Conservation (phyloP, 2,329 filamentous ascomycete species). For the Curvularia verruculosa region DNA sequence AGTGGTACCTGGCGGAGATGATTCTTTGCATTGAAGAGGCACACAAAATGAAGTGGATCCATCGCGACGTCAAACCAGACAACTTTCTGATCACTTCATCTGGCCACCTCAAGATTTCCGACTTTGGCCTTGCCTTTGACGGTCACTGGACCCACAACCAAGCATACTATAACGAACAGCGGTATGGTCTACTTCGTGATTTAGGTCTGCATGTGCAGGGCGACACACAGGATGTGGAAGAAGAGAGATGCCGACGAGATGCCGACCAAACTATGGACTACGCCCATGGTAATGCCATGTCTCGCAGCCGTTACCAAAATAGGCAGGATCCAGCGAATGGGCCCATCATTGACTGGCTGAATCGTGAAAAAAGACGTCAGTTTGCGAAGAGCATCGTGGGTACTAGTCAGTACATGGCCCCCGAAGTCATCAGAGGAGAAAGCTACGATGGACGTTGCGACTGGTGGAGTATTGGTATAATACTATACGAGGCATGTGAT, state of each 20-base stretch:
- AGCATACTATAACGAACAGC: slow-evolving; percentile 81
- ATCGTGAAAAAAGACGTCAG: slow-evolving; percentile 63
- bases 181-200: slow-evolving; percentile 78
- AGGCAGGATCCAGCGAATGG: slow-evolving; percentile 35
- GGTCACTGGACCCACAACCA: slow-evolving; percentile 94
- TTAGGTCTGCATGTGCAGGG: slow-evolving; percentile 76
- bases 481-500: slow-evolving; percentile 74
- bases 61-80: slow-evolving; percentile 95
- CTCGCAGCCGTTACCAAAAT: slow-evolving; percentile 24
- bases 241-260: slow-evolving; percentile 57
- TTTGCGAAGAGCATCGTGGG: slow-evolving; percentile 87
- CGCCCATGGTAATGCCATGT: slow-evolving; percentile 42
- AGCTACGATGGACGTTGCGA: slow-evolving; percentile 92
- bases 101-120: slow-evolving; percentile 92
- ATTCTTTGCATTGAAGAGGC: slow-evolving; percentile 92
- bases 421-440: slow-evolving; percentile 83
- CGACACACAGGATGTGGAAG: slow-evolving; percentile 71
- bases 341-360: slow-evolving; percentile 51
- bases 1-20: slow-evolving; percentile 95
- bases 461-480: slow-evolving; percentile 96
- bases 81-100: slow-evolving; percentile 91
- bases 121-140: slow-evolving; percentile 94
- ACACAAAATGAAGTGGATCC: slow-evolving; percentile 86
- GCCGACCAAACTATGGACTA: slow-evolving; percentile 55
- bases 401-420: slow-evolving; percentile 98